These are phyloP conservation scores for Solanum aculeatissimum DNA, from an alignment of 305 asterid genomes.

Conservation along the genomic window DNA sequence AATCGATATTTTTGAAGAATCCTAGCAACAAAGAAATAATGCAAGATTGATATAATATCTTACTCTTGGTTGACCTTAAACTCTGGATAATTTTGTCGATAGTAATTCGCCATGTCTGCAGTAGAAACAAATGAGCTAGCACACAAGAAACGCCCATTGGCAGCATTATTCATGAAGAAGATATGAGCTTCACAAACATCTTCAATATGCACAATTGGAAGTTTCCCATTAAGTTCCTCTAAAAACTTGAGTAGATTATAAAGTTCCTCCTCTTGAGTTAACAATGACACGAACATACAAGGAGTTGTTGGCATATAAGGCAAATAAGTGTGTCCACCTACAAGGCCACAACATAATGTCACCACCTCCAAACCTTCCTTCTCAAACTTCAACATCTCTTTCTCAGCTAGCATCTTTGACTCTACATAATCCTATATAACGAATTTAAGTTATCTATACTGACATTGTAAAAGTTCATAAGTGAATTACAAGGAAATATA, in stretches of 20 bases:
- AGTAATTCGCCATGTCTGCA: slow-evolving; percentile 7
- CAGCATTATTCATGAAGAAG: slow-evolving; percentile 2
- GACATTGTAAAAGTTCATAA: not conserved
- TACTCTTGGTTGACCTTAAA: slow-evolving; percentile 19
- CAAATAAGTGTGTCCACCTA: slow-evolving; percentile 17
- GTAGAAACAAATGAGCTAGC: slow-evolving; percentile 3
- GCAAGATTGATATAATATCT: not conserved
- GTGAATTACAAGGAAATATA: too few relatives aligned
- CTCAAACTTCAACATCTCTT: slow-evolving; percentile 7
- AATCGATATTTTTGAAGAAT: too few relatives aligned
- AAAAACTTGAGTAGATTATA: slow-evolving; percentile 13
- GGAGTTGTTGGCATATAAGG: not conserved
- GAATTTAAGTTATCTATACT: too few relatives aligned
- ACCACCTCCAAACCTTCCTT: slow-evolving; percentile 12
- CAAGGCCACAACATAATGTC: slow-evolving; percentile 24
- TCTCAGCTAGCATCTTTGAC: slow-evolving; percentile 22
- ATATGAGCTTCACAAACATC: slow-evolving; percentile 26
- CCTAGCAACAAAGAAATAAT: too few relatives aligned
- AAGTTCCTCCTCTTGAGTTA: slow-evolving; percentile 1
- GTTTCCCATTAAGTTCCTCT: slow-evolving; percentile 15
- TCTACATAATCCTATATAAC: slow-evolving; percentile 5
- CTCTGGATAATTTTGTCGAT: not conserved
- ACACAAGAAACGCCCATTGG: not conserved
- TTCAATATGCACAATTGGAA: slow-evolving; percentile 24
- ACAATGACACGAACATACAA: slow-evolving; percentile 4